A percentile compares a stretch with the other conserved stretches of the same genome.
Conservation (phyloP, 768 basidiomycete species). For the Rhodotorula toruloides region DNA sequence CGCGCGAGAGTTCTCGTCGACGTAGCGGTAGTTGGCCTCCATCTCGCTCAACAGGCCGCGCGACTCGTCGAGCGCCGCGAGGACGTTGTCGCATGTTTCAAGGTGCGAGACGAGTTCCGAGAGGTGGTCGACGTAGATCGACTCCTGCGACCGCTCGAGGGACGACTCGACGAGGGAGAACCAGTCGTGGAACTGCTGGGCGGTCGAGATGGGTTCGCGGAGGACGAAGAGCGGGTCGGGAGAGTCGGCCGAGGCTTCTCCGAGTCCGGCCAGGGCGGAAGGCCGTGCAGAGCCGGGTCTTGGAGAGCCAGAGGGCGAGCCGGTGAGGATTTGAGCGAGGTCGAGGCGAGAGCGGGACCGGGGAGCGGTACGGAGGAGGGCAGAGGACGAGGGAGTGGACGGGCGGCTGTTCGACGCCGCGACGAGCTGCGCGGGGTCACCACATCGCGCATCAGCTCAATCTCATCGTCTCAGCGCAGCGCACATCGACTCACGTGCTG, state of each 20-base stretch:
- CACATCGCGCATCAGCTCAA: no score
- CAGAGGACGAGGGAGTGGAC: background rate
- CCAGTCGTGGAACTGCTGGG: conserved; percentile 97
- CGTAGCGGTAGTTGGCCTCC: conserved; percentile 75
- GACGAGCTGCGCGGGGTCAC: background rate
- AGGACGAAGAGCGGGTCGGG: conserved; percentile 1
- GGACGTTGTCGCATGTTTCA: conserved; percentile 66
- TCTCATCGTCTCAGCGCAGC: background rate
- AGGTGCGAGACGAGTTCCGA: conserved; percentile 70
- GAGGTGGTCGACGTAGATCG: conserved; percentile 81
- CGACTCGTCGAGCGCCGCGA: conserved; percentile 67
- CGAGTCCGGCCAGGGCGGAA: no score
- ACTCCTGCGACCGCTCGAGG: conserved; percentile 87
- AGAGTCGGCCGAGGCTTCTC: background rate
- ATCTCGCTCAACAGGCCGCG: conserved; percentile 71
- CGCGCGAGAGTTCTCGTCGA: conserved; percentile 87
- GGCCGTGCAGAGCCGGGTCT: background rate
- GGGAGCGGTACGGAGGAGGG: background rate
- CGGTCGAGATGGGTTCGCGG: conserved; percentile 64
- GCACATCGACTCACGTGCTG: conserved; percentile 57
- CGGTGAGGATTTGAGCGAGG: background rate
- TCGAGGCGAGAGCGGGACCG: background rate
- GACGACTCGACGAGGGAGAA: conserved; percentile 81
- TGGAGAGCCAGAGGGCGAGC: background rate
- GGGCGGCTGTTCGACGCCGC: background rate